Conservation (phyloP, 495 filamentous ascomycete genomes). For the Hypoxylon cercidicola region DNA sequence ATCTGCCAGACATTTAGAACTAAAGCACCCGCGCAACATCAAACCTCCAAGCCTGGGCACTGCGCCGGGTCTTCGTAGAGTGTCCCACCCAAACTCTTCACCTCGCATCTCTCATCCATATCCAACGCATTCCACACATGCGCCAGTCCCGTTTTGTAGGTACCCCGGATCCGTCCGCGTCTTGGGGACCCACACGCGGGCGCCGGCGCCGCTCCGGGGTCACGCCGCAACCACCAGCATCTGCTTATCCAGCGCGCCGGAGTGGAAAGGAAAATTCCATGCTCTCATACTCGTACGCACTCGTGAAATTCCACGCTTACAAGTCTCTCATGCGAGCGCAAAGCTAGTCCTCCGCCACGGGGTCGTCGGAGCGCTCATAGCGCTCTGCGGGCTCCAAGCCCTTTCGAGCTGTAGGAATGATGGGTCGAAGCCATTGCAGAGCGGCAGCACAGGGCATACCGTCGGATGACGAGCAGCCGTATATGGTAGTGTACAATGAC, state of each 20-base stretch:
- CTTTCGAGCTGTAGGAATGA: too few relatives aligned
- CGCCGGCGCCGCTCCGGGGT: slow-evolving; percentile 6
- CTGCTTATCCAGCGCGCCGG: slow-evolving; percentile 1
- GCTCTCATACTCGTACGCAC: too few relatives aligned
- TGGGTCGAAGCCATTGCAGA: too few relatives aligned
- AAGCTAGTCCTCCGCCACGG: too few relatives aligned
- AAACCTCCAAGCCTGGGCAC: slow-evolving; percentile 8
- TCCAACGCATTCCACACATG: slow-evolving; percentile 11
- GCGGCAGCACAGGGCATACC: too few relatives aligned
- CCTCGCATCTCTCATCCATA: slow-evolving; percentile 13
- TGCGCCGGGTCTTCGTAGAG: slow-evolving; percentile 11
- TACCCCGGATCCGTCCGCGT: not conserved
- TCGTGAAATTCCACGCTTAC: too few relatives aligned
- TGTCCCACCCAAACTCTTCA: slow-evolving; percentile 6
- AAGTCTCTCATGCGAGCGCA: too few relatives aligned
- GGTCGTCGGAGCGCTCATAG: too few relatives aligned
- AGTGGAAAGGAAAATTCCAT: not conserved
- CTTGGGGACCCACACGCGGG: slow-evolving; percentile 8
- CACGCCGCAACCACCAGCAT: slow-evolving; percentile 16
- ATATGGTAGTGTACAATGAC: too few relatives aligned
- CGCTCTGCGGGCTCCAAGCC: too few relatives aligned
- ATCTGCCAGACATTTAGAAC: too few relatives aligned
- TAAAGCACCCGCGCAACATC: not conserved
- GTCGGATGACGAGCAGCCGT: too few relatives aligned
- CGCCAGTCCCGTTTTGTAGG: not conserved